phyloP scores from a whole-genome alignment of 257 asterid genomes.

The Striga asiatica region DNA sequence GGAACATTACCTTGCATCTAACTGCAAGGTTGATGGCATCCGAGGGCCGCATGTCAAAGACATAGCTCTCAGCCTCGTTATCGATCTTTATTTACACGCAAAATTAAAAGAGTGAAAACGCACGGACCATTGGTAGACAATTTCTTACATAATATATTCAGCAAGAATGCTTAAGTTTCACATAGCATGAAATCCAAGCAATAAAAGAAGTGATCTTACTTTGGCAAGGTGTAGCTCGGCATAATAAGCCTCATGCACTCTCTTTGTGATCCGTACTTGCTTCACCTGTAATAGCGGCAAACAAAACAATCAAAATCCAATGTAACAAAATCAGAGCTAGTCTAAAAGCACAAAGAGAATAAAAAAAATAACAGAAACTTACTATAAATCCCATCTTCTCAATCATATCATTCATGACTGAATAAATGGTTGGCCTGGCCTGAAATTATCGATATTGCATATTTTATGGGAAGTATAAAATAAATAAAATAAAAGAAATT shows the following conservation, averaged over 20 bases:
- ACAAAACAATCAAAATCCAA: not conserved
- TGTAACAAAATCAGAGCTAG: not conserved
- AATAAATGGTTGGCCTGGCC: slow-evolving; percentile 97
- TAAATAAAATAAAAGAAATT: not conserved
- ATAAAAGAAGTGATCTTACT: slow-evolving; percentile 26
- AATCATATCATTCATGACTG: slow-evolving; percentile 81
- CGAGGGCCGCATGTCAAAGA: slow-evolving; percentile 93
- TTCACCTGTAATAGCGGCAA: slow-evolving; percentile 50
- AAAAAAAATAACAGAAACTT: slow-evolving; percentile 26
- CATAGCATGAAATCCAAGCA: too few relatives aligned
- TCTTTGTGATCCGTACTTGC: slow-evolving; percentile 87
- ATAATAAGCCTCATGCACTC: slow-evolving; percentile 92
- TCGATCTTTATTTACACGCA: too few relatives aligned
- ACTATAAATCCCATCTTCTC: slow-evolving; percentile 94
- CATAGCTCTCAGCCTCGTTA: slow-evolving; percentile 51
- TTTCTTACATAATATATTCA: too few relatives aligned
- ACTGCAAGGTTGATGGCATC: slow-evolving; percentile 98
- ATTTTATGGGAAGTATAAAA: too few relatives aligned
- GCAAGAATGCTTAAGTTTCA: too few relatives aligned
- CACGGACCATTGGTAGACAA: not conserved
- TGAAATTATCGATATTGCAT: slow-evolving; percentile 32
- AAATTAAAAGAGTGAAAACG: too few relatives aligned
- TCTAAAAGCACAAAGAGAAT: not conserved
- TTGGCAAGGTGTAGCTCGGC: slow-evolving; percentile 74
- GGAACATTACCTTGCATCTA: slow-evolving; percentile 97